Base-by-base conservation (phyloP, 2,329 filamentous ascomycete species). In the Fusarium kyushuense region DNA sequence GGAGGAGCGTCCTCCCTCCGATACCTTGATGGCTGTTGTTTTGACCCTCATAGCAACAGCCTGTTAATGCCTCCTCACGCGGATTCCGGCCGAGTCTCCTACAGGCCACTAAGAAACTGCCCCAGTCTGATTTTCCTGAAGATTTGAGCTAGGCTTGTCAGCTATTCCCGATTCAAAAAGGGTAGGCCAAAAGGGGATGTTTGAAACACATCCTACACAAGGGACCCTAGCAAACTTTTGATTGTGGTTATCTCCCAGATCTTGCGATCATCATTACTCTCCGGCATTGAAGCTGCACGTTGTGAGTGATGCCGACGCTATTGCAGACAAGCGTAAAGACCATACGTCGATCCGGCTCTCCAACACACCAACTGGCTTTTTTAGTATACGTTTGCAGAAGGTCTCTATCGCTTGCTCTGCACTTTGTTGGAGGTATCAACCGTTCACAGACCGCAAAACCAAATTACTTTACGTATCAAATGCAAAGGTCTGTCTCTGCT, bases 221-320 rank as follows among this genome's bases (percentile, higher is more conserved):
- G 72, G 71, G 67, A 23, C 38, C 72, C 66, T 51, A 47, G 63
- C 30, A 60, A 49, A 21, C 17, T 54, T 70, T 65, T 73, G 54
- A 70, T 72, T 73, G 56, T 66, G 54, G 58, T 73, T 68, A 58
- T 65, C 67, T 65, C 49, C 54, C 25, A 67, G 67, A 70, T 70
- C 67, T 70, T 46, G 35, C 43, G 62, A 67, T 67, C 45, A 67
- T 45, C 62, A 64, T 56, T 56, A 53, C 51, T 49, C 51, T 40
- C 65, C 66, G 66, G 66, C 62, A 70, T 46, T 67, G 35, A 62
- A 66, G 53, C 49, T 65, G 46, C 33, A 54, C 63, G 48, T 41
- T 41, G 16, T 36, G 38, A 62, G 36, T 54, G 60, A 53, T 71
- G 64, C 64, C 67, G 68, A 68, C 69, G 46, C 64, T 71, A 69